Conservation (phyloP, 768 basidiomycete genomes). For the Plicaturopsis crispa region DNA sequence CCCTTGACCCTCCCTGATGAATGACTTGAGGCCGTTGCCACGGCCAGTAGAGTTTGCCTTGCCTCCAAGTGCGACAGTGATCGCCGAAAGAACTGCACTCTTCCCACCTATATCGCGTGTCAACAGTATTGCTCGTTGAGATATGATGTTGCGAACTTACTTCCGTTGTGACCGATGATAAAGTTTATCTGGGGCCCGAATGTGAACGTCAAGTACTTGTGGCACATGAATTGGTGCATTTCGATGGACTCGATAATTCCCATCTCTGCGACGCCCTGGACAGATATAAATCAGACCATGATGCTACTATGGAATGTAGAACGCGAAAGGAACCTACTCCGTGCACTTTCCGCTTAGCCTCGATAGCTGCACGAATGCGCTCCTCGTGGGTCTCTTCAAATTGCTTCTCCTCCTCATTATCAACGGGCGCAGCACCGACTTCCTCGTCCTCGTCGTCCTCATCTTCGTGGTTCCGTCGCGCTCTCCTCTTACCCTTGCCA, state of each 20-base stretch:
- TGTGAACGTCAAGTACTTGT: conserved; percentile 71
- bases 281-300: too few species aligned
- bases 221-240: conserved; percentile 95
- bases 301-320: not conserved
- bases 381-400: conserved; percentile 59
- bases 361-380: conserved; percentile 45
- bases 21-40: conserved; percentile 75
- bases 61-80: conserved; percentile 90
- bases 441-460: conserved; percentile 26
- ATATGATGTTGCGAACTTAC: conserved; percentile 37
- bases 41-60: conserved; percentile 90
- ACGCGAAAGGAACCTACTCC: conserved; percentile 31
- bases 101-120: conserved; percentile 64
- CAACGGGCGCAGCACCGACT: conserved; percentile 17
- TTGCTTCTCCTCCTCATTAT: conserved; percentile 54
- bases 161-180: conserved; percentile 96
- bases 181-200: conserved; percentile 97
- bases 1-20: conserved; percentile 80
- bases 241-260: conserved; percentile 86
- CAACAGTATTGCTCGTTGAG: not conserved
- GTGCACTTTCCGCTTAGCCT: conserved; percentile 31
- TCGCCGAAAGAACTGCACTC: conserved; percentile 88
- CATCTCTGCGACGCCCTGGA: conserved; percentile 71
- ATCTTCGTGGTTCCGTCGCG: conserved; percentile 20
- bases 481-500: conserved; percentile 24